These are phyloP conservation scores for Gyromitra esculenta DNA, from an alignment of 2,329 filamentous ascomycete species.

Conservation along the genomic window DNA sequence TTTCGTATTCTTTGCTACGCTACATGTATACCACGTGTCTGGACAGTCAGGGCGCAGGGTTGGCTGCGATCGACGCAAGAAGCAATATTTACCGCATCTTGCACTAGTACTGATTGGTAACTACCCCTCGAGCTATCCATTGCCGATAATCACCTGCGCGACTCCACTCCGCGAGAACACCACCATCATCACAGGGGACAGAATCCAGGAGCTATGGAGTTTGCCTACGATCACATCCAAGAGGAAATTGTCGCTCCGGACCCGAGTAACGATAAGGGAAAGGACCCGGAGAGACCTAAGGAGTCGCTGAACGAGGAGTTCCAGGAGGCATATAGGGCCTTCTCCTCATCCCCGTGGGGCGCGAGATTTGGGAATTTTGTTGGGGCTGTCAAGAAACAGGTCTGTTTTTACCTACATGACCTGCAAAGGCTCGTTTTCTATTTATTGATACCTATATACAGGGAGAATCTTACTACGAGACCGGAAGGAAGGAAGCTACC, in stretches of 20 bases:
- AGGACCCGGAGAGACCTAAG: constrained; percentile 59
- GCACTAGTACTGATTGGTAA: constrained; percentile 9
- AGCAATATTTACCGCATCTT: not conserved
- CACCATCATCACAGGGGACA: constrained; percentile 7
- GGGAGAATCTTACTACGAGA: constrained; percentile 88
- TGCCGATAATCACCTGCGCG: constrained; percentile 19
- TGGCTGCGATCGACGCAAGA: not conserved
- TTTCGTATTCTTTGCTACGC: not conserved
- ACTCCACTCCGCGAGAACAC: constrained; percentile 23
- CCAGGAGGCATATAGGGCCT: constrained; percentile 93
- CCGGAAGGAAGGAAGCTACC: constrained; percentile 80
- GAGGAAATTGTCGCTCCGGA: constrained; percentile 76
- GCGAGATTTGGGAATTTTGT: constrained; percentile 86
- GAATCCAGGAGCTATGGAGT: constrained; percentile 74
- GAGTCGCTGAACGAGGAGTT: constrained; percentile 82
- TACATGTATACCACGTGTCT: no score
- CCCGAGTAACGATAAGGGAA: constrained; percentile 62
- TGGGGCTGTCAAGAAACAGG: constrained; percentile 92
- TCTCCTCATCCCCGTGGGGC: constrained; percentile 92
- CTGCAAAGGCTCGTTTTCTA: not conserved
- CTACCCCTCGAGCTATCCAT: constrained; percentile 31
- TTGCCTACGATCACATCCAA: constrained; percentile 94
- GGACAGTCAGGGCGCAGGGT: not conserved
- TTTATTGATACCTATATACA: constrained; percentile 60
- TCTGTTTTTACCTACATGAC: constrained; percentile 60